Evolutionary conservation across 2,329 filamentous ascomycete genomes (phyloP).

Genomic region (Didymella lethalis): DNA sequence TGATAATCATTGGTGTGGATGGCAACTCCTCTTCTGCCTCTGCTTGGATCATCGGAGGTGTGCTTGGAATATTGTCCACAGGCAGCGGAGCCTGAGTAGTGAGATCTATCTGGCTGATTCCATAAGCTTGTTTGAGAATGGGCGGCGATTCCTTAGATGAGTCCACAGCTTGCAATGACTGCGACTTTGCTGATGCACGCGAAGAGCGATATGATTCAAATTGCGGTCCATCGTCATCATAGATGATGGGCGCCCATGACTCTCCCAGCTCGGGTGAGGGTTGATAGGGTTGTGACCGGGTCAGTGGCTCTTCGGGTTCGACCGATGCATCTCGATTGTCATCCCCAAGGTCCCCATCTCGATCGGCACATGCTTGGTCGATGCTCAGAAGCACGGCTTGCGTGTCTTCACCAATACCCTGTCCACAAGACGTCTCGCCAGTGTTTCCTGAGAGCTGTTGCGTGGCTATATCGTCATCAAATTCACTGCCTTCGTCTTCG

Average conservation of each 20-base stretch:
- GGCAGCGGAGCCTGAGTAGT: conserved; percentile 3
- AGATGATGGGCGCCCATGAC: conserved; percentile 17
- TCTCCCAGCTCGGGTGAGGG: conserved; percentile 35
- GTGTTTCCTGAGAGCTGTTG: not conserved
- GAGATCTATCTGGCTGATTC: conserved; percentile 7
- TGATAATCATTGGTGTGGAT: conserved; percentile 38
- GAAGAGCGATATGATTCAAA: conserved; percentile 13
- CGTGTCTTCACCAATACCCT: conserved; percentile 33
- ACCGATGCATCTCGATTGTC: conserved; percentile 18
- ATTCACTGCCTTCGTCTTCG: conserved; percentile 42
- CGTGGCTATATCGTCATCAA: conserved; percentile 27
- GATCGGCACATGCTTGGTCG: conserved; percentile 36
- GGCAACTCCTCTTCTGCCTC: conserved; percentile 29
- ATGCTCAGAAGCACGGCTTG: conserved; percentile 39
- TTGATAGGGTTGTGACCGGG: conserved; percentile 4
- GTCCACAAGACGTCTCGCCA: conserved; percentile 1
- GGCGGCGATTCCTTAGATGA: not conserved
- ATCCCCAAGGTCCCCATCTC: conserved; percentile 10
- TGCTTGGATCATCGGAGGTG: conserved; percentile 19
- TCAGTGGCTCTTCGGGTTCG: conserved; percentile 9
- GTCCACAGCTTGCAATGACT: conserved; percentile 7
- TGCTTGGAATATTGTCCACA: conserved; percentile 22
- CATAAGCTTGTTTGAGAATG: not conserved
- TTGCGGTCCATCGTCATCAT: conserved; percentile 13
- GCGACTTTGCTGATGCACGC: conserved; percentile 12